Base-by-base conservation (phyloP, 1,284 basidiomycete genomes). In the Trichosporon asahii region DNA sequence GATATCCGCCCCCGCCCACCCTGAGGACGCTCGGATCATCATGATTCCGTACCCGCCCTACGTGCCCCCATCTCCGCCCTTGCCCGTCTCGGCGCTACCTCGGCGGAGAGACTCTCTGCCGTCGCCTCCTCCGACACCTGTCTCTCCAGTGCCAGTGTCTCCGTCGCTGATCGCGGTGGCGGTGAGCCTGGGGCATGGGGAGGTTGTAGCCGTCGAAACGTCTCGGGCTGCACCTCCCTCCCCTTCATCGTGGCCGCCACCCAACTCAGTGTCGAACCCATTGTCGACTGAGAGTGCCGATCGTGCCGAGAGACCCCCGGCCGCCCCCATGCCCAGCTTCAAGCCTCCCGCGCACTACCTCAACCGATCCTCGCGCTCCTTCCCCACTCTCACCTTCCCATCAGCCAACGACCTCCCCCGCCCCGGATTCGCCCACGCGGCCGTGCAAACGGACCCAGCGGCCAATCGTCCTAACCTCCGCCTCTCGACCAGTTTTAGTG, bases 31-130 rank as follows among this genome's bases (percentile, higher is more conserved):
- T 25, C 49, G 49, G 49, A 53, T 53, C 49, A 53, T 53, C 49
- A 53, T 53, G 49, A 53, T 53, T 25, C 49, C 49, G 49, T 53
- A 53, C 49, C 49, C 49, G 49, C 49, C 49, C 7, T 53, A 53
- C 21, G 49, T 53, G 2, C n/a, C 49, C 9, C 49, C 49, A 2
- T 53, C 49, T 5, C 21, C n/a, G n/a, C 18, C 21, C 21, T 53
- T 21, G 6, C 44, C 44, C 5, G 18, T 21, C 3, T 21, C 44
- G 7, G 9, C 44, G 18, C 44, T 37, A 3, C 35, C 35, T 11
- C 7, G 35, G 35, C 35, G 35, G 3, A 11, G 35, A 11, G 35
- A 37, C 35, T 37, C 35, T 9, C 35, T 37, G 35, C 35, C 35
- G 7, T 37, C 35, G 11, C 35, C 35, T 9, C 35, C 35, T 14